phyloP scores from a whole-genome alignment of 2,329 filamentous ascomycete genomes.

The Hymenoscyphus occultus region DNA sequence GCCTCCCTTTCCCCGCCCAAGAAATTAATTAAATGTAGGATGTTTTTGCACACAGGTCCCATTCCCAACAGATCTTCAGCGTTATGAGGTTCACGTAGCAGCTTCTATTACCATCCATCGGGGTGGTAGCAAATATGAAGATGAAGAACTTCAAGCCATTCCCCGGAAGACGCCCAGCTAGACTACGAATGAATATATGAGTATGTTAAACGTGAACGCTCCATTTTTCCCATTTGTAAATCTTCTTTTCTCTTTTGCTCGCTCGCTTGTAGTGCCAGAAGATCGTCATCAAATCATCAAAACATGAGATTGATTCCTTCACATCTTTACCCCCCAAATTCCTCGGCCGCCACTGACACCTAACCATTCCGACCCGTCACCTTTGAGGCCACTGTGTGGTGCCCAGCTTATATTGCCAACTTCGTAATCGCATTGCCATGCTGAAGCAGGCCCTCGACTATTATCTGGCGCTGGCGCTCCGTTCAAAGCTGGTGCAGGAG shows the following conservation, averaged over 20 bases:
- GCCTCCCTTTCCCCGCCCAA: background rate
- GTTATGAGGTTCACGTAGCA: background rate
- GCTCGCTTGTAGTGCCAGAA: conserved; percentile 5
- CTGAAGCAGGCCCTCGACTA: conserved; percentile 65
- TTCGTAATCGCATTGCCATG: conserved; percentile 85
- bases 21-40: conserved; percentile 2
- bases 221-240: conserved; percentile 19
- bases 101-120: background rate
- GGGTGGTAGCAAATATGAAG: background rate
- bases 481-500: conserved; percentile 43
- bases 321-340: conserved; percentile 61
- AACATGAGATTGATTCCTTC: conserved; percentile 13
- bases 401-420: conserved; percentile 84
- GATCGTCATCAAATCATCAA: conserved; percentile 5
- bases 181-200: conserved; percentile 21
- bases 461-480: conserved; percentile 53
- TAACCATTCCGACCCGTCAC: conserved; percentile 76
- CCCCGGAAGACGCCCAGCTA: conserved; percentile 25
- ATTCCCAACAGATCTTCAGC: background rate
- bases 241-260: background rate
- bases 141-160: background rate
- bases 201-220: conserved; percentile 1
- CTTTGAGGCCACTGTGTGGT: conserved; percentile 63
- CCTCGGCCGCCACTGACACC: conserved; percentile 78
- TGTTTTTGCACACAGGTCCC: background rate